Percentiles rank a stretch among this genome's conserved stretches.
Conservation (phyloP, 2,329 filamentous ascomycete species). For the Pseudogymnoascus verrucosus region DNA sequence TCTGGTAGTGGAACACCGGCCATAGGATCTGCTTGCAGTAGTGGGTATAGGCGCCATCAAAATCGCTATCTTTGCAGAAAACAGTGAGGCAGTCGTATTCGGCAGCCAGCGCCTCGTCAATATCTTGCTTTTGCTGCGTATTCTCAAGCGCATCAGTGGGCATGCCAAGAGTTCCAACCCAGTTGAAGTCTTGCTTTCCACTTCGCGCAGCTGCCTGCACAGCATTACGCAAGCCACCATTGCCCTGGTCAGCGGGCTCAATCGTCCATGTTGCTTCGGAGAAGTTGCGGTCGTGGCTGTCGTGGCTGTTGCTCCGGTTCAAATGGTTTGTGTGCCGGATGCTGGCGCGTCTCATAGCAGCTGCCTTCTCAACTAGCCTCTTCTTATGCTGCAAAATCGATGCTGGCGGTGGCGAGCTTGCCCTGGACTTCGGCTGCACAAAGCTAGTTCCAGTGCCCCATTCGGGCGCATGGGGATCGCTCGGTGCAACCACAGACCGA, state of each 20-base stretch:
- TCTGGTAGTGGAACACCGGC: constrained; percentile 97
- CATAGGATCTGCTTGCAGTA: constrained; percentile 97
- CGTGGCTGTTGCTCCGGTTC: constrained; percentile 52
- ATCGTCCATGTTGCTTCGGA: constrained; percentile 76
- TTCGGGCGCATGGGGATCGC: constrained; percentile 65
- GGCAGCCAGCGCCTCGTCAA: constrained; percentile 70
- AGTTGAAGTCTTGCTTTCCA: constrained; percentile 67
- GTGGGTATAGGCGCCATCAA: constrained; percentile 89
- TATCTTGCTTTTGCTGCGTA: constrained; percentile 69
- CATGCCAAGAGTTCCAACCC: constrained; percentile 89
- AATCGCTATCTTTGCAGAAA: constrained; percentile 82
- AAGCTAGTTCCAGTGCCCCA: constrained; percentile 50
- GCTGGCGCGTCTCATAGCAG: constrained; percentile 49
- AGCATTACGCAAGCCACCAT: constrained; percentile 85
- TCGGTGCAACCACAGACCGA: constrained; percentile 51
- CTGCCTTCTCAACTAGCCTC: constrained; percentile 45
- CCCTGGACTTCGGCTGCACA: constrained; percentile 65
- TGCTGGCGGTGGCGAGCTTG: constrained; percentile 65
- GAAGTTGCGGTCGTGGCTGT: constrained; percentile 62
- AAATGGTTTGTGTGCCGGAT: constrained; percentile 46
- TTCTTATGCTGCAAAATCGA: constrained; percentile 64
- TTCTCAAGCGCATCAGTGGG: constrained; percentile 78
- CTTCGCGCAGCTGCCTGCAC: constrained; percentile 68
- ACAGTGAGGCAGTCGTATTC: constrained; percentile 79
- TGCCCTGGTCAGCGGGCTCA: constrained; percentile 80